phyloP scores from a whole-genome alignment of 2,329 filamentous ascomycete species.

The Colletotrichum sp. region DNA sequence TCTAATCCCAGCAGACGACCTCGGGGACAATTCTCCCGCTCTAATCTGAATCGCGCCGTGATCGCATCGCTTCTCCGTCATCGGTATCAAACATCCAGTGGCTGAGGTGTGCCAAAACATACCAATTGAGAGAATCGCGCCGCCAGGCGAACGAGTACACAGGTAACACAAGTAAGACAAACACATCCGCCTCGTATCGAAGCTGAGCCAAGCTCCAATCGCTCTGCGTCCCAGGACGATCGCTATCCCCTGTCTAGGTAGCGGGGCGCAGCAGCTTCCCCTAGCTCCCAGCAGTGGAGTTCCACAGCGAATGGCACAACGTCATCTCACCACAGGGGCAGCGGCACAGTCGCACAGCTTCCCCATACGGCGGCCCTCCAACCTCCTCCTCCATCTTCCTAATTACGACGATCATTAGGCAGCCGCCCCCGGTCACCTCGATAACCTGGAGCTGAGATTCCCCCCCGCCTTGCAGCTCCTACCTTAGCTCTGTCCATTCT shows the following conservation, averaged over 20 bases:
- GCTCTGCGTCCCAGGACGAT: neutral
- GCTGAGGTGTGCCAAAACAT: neutral
- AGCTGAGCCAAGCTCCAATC: neutral
- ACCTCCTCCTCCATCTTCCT: neutral
- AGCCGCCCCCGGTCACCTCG: neutral
- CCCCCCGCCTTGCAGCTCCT: slow-evolving; percentile 1
- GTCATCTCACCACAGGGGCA: slow-evolving; percentile 8
- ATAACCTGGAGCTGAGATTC: neutral
- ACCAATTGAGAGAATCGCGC: neutral
- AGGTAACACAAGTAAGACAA: neutral
- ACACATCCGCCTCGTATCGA: neutral
- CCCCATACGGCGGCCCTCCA: neutral
- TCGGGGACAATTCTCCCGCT: neutral
- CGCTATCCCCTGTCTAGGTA: neutral
- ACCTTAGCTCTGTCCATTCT: neutral
- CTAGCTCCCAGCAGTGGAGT: neutral
- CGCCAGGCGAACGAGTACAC: neutral
- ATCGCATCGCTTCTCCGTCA: rapidly evolving
- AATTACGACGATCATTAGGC: neutral
- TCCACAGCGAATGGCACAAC: slow-evolving; percentile 4
- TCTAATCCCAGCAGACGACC: neutral
- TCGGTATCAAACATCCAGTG: neutral
- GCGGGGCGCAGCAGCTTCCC: slow-evolving; percentile 16
- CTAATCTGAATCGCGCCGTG: neutral
- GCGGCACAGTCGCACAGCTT: neutral